A percentile compares a stretch with the other conserved stretches of the same genome.
Conservation (phyloP, 2,329 filamentous ascomycete genomes). For the Aureobasidium sp. region DNA sequence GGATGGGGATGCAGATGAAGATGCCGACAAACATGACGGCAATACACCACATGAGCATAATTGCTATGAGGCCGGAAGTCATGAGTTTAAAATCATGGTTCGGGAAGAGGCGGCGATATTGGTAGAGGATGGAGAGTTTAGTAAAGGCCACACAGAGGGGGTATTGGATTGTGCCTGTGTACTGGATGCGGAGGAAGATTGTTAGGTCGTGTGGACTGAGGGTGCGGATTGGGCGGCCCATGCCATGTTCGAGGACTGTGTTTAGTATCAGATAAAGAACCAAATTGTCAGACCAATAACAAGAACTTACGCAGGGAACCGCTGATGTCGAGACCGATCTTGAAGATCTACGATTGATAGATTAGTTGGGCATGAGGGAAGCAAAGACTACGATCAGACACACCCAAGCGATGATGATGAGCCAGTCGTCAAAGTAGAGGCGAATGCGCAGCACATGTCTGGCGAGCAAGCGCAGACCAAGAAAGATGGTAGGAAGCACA, state of each 20-base stretch:
- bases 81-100: constrained; percentile 14
- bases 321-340: constrained; percentile 18
- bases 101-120: constrained; percentile 20
- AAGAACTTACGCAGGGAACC: constrained; percentile 15
- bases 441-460: constrained; percentile 16
- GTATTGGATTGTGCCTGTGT: constrained; percentile 17
- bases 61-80: constrained; percentile 13
- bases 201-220: neutral
- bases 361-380: neutral
- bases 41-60: constrained; percentile 18
- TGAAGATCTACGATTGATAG: constrained; percentile 12
- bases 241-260: constrained; percentile 17
- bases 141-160: constrained; percentile 18
- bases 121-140: constrained; percentile 19
- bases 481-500: constrained; percentile 14
- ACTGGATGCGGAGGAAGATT: constrained; percentile 17
- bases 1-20: constrained; percentile 18
- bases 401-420: constrained; percentile 17
- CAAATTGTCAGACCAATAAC: no score
- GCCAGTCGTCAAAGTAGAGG: constrained; percentile 19
- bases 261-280: neutral
- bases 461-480: constrained; percentile 16
- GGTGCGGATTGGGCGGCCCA: constrained; percentile 14
- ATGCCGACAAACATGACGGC: constrained; percentile 17
- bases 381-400: neutral